phyloP scores from a whole-genome alignment of 2,329 filamentous ascomycete genomes.

The Magnaporthiopsis incrustans region DNA sequence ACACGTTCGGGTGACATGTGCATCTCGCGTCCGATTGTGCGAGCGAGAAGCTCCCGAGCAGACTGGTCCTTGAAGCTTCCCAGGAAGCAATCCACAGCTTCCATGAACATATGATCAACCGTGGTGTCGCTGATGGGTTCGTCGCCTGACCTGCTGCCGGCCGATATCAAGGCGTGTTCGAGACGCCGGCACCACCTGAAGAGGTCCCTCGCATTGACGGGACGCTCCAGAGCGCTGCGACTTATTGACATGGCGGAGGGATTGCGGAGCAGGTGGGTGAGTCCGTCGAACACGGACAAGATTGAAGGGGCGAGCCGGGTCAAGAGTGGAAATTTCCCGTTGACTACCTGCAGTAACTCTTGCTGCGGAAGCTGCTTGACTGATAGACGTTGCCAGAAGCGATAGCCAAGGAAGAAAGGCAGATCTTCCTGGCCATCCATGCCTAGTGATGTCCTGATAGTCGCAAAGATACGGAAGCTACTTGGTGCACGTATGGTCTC shows the following conservation, averaged over 20 bases:
- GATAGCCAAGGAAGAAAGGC: constrained; percentile 70
- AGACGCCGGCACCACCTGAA: constrained; percentile 86
- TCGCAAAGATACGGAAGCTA: constrained; percentile 87
- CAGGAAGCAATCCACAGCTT: constrained; percentile 87
- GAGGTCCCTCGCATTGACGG: constrained; percentile 59
- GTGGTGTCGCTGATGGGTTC: constrained; percentile 66
- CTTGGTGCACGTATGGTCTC: constrained; percentile 76
- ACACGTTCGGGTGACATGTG: constrained; percentile 76
- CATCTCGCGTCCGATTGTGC: constrained; percentile 75
- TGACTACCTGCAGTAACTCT: constrained; percentile 70
- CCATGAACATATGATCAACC: constrained; percentile 81
- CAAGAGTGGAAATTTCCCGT: constrained; percentile 62
- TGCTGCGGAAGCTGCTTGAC: constrained; percentile 56
- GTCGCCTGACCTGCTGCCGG: constrained; percentile 55
- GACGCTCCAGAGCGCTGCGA: constrained; percentile 32
- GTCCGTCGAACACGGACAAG: constrained; percentile 48
- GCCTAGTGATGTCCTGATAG: constrained; percentile 69
- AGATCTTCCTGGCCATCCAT: constrained; percentile 58
- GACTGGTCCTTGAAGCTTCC: constrained; percentile 65
- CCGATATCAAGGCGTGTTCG: constrained; percentile 50
- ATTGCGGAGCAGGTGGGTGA: constrained; percentile 35
- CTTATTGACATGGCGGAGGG: constrained; percentile 23
- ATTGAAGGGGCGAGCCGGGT: constrained; percentile 52
- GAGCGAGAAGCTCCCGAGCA: constrained; percentile 51
- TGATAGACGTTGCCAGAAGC: constrained; percentile 76